Percentiles rank a stretch among this genome's conserved stretches.
phyloP scores from a whole-genome alignment of 2,329 filamentous ascomycete species.

The Trichoderma atroviride region DNA sequence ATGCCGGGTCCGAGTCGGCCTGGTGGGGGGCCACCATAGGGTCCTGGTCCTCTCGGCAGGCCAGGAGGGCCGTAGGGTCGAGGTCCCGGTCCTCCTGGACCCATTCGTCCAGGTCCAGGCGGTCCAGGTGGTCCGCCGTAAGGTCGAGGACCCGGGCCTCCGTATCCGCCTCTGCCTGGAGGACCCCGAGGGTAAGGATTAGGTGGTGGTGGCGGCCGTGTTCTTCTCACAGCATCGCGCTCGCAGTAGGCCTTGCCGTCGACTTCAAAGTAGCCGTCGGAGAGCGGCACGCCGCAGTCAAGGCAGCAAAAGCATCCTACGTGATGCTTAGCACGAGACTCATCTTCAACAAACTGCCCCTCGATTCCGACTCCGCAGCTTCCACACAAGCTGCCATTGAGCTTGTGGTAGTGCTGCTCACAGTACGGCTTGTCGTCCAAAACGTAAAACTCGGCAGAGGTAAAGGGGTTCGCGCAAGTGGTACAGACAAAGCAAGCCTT shows the following conservation, averaged over 20 bases:
- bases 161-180: slow-evolving; percentile 9
- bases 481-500: slow-evolving; percentile 92
- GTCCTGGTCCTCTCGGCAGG: slow-evolving; percentile 25
- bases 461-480: slow-evolving; percentile 78
- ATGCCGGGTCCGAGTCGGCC: slow-evolving; percentile 24
- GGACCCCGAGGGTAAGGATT: neutral
- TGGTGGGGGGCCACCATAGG: slow-evolving; percentile 27
- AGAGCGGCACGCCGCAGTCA: slow-evolving; percentile 73
- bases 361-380: slow-evolving; percentile 85
- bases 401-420: slow-evolving; percentile 86
- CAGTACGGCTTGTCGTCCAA: slow-evolving; percentile 86
- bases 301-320: slow-evolving; percentile 82
- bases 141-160: slow-evolving; percentile 22
- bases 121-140: slow-evolving; percentile 23
- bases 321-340: slow-evolving; percentile 77
- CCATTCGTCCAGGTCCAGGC: slow-evolving; percentile 30
- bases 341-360: slow-evolving; percentile 88
- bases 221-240: slow-evolving; percentile 70
- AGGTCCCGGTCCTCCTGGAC: slow-evolving; percentile 28
- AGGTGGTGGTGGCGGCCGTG: slow-evolving; percentile 39
- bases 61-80: slow-evolving; percentile 27
- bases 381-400: slow-evolving; percentile 84
- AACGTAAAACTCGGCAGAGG: slow-evolving; percentile 91
- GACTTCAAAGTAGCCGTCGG: slow-evolving; percentile 90
- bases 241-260: slow-evolving; percentile 82